Percentiles rank a stretch among this genome's conserved stretches.
These are phyloP conservation scores for Cryptosporidium xiaoi DNA, from an alignment of 169 alveolate genomes.

Conservation along the genomic window DNA sequence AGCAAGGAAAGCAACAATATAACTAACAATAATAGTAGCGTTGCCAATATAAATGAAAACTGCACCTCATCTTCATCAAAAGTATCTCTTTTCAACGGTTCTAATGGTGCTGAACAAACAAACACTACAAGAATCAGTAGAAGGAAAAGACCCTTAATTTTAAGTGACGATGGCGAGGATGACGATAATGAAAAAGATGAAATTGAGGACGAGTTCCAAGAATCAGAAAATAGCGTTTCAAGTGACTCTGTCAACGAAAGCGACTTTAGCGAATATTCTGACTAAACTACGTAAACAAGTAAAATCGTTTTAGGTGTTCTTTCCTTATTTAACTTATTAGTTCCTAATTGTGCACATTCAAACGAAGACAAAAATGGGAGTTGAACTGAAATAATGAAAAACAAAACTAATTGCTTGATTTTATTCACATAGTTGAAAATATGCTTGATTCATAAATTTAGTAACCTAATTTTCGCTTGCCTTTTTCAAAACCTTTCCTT, in stretches of 20 bases:
- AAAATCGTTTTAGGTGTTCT: too few species aligned
- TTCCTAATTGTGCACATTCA: too few species aligned
- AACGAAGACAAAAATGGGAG: too few species aligned
- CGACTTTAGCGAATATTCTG: conserved; percentile 54
- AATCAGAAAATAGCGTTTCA: not conserved
- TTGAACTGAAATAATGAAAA: too few species aligned
- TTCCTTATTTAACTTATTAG: too few species aligned
- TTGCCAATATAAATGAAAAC: not conserved
- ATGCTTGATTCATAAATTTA: too few species aligned
- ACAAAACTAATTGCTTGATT: too few species aligned
- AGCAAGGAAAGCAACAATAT: not conserved
- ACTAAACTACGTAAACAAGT: not conserved
- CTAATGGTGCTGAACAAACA: not conserved
- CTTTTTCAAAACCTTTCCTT: not conserved
- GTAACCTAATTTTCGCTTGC: too few species aligned
- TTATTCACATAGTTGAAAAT: too few species aligned
- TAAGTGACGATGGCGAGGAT: conserved; percentile 24
- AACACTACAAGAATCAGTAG: not conserved
- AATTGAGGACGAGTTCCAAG: conserved; percentile 19
- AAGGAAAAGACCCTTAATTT: conserved; percentile 2
- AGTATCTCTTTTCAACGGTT: not conserved
- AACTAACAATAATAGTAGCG: not conserved
- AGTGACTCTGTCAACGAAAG: conserved; percentile 55
- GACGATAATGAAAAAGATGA: conserved; percentile 16
- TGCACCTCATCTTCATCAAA: not conserved